Conservation (phyloP, 2,329 filamentous ascomycete species). For the Chrysosporium keratinophilum region DNA sequence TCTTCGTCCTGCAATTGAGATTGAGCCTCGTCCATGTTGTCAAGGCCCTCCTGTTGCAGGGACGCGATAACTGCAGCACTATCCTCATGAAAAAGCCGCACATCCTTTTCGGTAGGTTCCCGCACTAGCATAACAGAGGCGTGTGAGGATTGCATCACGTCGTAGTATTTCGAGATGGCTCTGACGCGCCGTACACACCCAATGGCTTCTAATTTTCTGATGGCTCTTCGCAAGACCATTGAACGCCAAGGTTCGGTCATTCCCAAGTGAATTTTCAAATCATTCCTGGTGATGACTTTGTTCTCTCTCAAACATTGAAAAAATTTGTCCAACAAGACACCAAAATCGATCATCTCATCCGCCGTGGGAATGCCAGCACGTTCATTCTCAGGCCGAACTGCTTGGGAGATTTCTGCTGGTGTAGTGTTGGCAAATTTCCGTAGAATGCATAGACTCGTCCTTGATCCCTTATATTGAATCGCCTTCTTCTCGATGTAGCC, state of each 20-base stretch:
- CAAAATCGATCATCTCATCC: conserved; percentile 38
- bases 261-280: conserved; percentile 42
- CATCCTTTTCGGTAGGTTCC: conserved; percentile 32
- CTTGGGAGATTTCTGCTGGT: conserved; percentile 10
- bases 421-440: conserved; percentile 35
- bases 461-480: conserved; percentile 39
- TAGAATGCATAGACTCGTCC: conserved; percentile 49
- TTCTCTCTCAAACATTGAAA: conserved; percentile 42
- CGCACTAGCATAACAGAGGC: conserved; percentile 37
- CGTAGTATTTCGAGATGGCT: conserved; percentile 34
- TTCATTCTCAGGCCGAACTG: conserved; percentile 14
- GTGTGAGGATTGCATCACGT: conserved; percentile 28
- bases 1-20: conserved; percentile 19
- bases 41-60: conserved; percentile 23
- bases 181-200: conserved; percentile 37
- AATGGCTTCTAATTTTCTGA: conserved; percentile 38
- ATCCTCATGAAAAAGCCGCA: conserved; percentile 33
- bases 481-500: conserved; percentile 52
- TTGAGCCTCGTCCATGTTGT: conserved; percentile 22
- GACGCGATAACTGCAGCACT: conserved; percentile 23
- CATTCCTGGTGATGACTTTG: conserved; percentile 43
- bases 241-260: conserved; percentile 31
- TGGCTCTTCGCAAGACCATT: conserved; percentile 33
- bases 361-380: conserved; percentile 14
- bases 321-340: conserved; percentile 40